Percentiles rank a stretch among this genome's conserved stretches.
Evolutionary conservation across 2,329 filamentous ascomycete species (phyloP).

Genomic region (Phaeosphaeriaceae sp.): DNA sequence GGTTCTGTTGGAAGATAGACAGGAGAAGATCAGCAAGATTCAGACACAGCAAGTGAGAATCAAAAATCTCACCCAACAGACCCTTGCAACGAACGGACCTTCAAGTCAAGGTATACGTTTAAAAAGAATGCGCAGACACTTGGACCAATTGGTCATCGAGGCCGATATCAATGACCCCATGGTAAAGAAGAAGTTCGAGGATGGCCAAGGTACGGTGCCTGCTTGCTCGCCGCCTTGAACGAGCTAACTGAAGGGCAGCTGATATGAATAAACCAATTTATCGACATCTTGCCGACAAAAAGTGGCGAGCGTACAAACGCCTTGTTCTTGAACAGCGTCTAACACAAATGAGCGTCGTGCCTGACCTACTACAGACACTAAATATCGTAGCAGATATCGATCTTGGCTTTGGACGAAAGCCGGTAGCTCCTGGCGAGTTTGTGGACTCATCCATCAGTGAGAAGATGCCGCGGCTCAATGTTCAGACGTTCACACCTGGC

Average conservation of each 20-base stretch:
- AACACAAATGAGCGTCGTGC: slow-evolving; percentile 82
- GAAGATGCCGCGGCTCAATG: slow-evolving; percentile 73
- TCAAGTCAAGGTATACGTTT: slow-evolving; percentile 69
- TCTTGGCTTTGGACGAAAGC: slow-evolving; percentile 75
- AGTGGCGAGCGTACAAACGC: slow-evolving; percentile 86
- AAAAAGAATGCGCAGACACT: slow-evolving; percentile 70
- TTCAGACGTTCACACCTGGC: slow-evolving; percentile 85
- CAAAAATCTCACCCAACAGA: slow-evolving; percentile 65
- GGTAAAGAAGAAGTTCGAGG: slow-evolving; percentile 93
- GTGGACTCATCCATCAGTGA: slow-evolving; percentile 78
- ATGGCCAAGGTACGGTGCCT: slow-evolving; percentile 75
- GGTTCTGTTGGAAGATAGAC: slow-evolving; percentile 77
- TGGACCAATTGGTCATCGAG: slow-evolving; percentile 83
- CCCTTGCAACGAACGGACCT: slow-evolving; percentile 64
- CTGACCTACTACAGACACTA: slow-evolving; percentile 83
- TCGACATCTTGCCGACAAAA: slow-evolving; percentile 81
- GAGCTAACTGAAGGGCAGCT: slow-evolving; percentile 59
- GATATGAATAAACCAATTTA: slow-evolving; percentile 98
- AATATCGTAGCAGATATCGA: slow-evolving; percentile 80
- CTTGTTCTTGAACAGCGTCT: slow-evolving; percentile 84
- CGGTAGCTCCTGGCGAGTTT: slow-evolving; percentile 77
- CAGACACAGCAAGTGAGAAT: slow-evolving; percentile 71
- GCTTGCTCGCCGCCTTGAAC: neutral
- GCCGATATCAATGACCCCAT: slow-evolving; percentile 95
- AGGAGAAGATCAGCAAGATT: slow-evolving; percentile 80